Base-by-base conservation (phyloP, 2,329 filamentous ascomycete species). In the Fonsecaea nubica region DNA sequence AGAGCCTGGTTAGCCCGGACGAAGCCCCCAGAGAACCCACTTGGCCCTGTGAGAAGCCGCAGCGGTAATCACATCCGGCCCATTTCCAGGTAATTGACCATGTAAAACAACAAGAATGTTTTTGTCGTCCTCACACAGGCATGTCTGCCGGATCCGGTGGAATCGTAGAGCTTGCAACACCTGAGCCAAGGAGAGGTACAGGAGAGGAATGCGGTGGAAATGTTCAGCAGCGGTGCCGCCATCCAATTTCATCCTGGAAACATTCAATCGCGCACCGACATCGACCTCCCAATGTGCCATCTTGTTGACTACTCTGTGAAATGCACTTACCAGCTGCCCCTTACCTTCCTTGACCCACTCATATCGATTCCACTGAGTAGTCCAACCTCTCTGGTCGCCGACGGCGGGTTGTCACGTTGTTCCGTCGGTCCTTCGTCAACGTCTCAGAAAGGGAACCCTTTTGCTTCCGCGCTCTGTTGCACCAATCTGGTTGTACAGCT, bases 321-420 rank as follows among this genome's bases (percentile, higher is more conserved):
- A 50, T 50, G 45, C 45, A 50, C 45, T 50, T 30, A 25, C 45
- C 45, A 50, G 45, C 45, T 50, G 45, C 18, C 21, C 12, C 18
- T 50, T 30, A 5, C 45, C 21, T 50, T 25, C 45, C 1, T 25
- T 18, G 10, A 30, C 45, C 10, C 45, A 50, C 12, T 30, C 12
- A 13, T 4, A 12, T 25, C 30, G 30, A 32, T 32, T 32, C 30
- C 45, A 9, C 21, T 50, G 8, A 1, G 21, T 50, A 18, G 30
- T 18, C 25, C 45, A 13, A 10, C 4, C 9, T 25, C 45, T 4
- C 2, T 4, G 21, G 3, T 50, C 45, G 9, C 21, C 21, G n/a
- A 48, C 10, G n/a, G 42, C 10, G 42, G 21, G 42, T 13, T 12
- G 13, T 50, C 45, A 30, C 9, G 10, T 13, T 18, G 45, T 50